A percentile compares a stretch with the other conserved stretches of the same genome.
Evolutionary conservation across 1,139 yeast species (phyloP).

Genomic region (Magnusiomyces paraingens): DNA sequence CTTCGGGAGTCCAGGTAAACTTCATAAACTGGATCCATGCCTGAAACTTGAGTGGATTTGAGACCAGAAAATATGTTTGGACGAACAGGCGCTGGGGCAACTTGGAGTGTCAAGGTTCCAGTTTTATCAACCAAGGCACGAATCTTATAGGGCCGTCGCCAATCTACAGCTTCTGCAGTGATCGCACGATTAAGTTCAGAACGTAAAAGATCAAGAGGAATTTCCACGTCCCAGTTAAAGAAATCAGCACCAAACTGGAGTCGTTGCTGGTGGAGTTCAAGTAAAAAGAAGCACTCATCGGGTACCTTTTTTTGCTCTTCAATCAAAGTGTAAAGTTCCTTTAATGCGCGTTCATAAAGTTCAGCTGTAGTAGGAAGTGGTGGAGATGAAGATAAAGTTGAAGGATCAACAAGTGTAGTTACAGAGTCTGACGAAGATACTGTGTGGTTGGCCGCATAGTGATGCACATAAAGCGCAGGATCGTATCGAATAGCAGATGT

Average conservation of each 20-base stretch:
- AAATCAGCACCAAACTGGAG: constrained; percentile 47
- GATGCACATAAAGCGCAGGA: constrained; percentile 38
- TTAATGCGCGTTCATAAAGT: too few relatives aligned
- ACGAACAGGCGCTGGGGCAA: constrained; percentile 38
- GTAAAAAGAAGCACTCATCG: constrained; percentile 41
- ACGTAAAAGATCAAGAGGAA: constrained; percentile 42
- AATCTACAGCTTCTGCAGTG: constrained; percentile 1
- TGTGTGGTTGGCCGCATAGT: background rate
- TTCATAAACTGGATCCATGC: constrained; percentile 41
- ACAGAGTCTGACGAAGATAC: too few relatives aligned
- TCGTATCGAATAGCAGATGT: constrained; percentile 65
- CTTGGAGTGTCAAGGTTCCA: constrained; percentile 50
- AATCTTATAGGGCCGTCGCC: constrained; percentile 32
- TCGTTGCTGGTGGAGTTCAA: constrained; percentile 59
- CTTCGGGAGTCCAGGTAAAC: constrained; percentile 55
- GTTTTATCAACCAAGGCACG: constrained; percentile 46
- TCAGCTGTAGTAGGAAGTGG: too few relatives aligned
- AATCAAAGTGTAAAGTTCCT: too few relatives aligned
- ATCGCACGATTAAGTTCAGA: constrained; percentile 43
- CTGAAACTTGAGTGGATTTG: constrained; percentile 22
- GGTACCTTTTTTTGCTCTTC: constrained; percentile 3
- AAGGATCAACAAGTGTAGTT: too few relatives aligned
- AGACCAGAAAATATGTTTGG: constrained; percentile 43
- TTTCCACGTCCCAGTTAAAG: constrained; percentile 45
- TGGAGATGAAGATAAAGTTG: too few relatives aligned